Conservation (phyloP, 306 rosid species). For the Lathyrus oleraceus region DNA sequence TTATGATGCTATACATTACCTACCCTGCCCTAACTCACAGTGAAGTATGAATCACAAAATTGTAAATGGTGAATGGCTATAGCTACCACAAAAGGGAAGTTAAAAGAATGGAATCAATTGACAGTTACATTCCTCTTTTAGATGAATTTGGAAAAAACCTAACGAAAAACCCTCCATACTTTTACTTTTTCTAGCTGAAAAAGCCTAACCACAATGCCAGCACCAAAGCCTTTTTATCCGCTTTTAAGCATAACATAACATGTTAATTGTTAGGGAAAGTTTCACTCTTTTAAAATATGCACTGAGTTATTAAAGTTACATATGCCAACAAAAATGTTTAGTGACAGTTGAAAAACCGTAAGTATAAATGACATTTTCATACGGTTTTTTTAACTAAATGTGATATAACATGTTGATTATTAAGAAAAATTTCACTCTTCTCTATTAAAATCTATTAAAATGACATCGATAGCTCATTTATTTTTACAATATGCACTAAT, state of each 20-base stretch:
- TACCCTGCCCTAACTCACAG: conserved; percentile 1
- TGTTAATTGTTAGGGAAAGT: too few species aligned
- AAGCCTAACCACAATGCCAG: conserved; percentile 16
- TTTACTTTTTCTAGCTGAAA: conserved; percentile 21
- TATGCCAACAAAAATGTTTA: too few species aligned
- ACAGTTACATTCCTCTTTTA: conserved; percentile 23
- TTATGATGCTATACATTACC: background rate
- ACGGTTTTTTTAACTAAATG: too few species aligned
- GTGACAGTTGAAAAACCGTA: too few species aligned
- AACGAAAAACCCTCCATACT: conserved; percentile 27
- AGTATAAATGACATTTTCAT: too few species aligned
- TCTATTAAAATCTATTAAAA: too few species aligned
- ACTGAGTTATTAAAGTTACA: too few species aligned
- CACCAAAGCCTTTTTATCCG: conserved; percentile 21
- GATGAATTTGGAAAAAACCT: conserved; percentile 18
- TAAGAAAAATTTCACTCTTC: too few species aligned
- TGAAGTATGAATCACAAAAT: conserved; percentile 6
- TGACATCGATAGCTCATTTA: too few species aligned
- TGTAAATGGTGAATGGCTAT: conserved; percentile 4
- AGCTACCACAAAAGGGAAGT: conserved; percentile 20
- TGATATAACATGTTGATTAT: too few species aligned
- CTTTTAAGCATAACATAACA: background rate
- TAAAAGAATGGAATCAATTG: conserved; percentile 36
- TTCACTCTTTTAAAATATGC: too few species aligned
- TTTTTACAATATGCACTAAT: too few species aligned